phyloP scores from a whole-genome alignment of 305 asterid species.

The Fraxinus latifolia region DNA sequence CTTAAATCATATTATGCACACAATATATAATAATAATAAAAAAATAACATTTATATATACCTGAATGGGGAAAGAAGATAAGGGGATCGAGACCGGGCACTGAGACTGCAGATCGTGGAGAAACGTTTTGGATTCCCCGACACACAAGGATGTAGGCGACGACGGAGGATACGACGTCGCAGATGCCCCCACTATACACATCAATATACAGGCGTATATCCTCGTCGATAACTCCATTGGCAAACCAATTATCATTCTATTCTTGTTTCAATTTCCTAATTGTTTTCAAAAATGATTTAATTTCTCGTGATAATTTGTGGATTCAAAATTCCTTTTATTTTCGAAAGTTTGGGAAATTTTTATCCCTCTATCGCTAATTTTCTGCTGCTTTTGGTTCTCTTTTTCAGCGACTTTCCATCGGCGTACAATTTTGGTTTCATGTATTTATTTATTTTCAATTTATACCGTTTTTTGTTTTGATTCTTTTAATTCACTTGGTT shows the following conservation, averaged over 20 bases:
- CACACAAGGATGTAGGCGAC: conserved; percentile 25
- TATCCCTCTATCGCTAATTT: background rate
- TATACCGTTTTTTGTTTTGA: background rate
- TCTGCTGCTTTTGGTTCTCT: background rate
- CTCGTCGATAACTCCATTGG: conserved; percentile 29
- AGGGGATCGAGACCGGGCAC: conserved; percentile 35
- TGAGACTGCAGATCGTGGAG: conserved; percentile 47
- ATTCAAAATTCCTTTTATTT: conserved; percentile 5
- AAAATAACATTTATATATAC: conserved; percentile 13
- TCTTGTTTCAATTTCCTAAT: conserved; percentile 7
- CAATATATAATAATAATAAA: background rate
- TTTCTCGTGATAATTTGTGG: conserved; percentile 17
- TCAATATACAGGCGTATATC: conserved; percentile 22
- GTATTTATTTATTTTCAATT: background rate
- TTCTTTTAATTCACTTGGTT: background rate
- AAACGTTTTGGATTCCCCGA: conserved; percentile 29
- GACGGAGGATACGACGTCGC: conserved; percentile 23
- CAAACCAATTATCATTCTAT: background rate
- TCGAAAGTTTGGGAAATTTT: background rate
- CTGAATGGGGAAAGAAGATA: conserved; percentile 34
- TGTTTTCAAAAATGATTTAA: background rate
- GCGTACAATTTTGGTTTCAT: conserved; percentile 18
- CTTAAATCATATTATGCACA: background rate
- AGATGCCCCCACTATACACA: conserved; percentile 30
- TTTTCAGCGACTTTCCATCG: conserved; percentile 14